A percentile compares a stretch with the other conserved stretches of the same genome.
phyloP scores from a whole-genome alignment of 139 green algal genomes.

The Raphidocelis subcapitata region DNA sequence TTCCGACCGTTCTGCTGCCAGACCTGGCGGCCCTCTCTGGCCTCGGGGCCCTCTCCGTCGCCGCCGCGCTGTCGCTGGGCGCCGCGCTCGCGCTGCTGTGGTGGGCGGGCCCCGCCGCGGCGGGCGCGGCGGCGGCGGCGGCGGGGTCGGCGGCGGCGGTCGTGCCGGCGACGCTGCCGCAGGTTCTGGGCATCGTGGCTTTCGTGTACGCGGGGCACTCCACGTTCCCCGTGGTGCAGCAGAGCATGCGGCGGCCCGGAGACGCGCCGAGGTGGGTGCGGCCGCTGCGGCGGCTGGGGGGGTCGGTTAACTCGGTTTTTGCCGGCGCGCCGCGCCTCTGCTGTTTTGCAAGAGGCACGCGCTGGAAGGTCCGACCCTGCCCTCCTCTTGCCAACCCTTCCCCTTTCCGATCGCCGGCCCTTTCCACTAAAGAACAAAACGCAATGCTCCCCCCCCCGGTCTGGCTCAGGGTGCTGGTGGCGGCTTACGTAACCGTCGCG shows the following conservation, averaged over 20 bases:
- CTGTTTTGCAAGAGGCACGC: no score
- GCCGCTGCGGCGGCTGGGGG: no score
- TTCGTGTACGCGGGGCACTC: slow-evolving; percentile 67
- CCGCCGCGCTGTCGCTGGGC: slow-evolving; percentile 30
- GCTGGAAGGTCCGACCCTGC: no score
- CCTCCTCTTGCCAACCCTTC: no score
- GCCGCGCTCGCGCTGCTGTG: slow-evolving; percentile 30
- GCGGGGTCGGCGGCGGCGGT: background rate
- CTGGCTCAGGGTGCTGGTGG: no score
- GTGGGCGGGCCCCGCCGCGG: background rate
- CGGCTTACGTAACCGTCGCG: no score
- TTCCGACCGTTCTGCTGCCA: slow-evolving; percentile 77
- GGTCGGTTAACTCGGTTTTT: no score
- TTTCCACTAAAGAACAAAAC: no score
- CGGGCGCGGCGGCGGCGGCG: background rate
- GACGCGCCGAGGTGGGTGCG: background rate
- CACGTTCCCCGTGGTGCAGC: slow-evolving; percentile 22
- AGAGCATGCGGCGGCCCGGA: slow-evolving; percentile 2
- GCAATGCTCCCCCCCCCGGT: no score
- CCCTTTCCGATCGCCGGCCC: no score
- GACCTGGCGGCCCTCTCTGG: slow-evolving; percentile 64
- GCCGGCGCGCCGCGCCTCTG: no score
- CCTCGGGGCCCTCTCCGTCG: slow-evolving; percentile 58
- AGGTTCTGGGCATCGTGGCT: slow-evolving; percentile 74
- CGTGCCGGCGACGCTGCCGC: slow-evolving; percentile 50